Evolutionary conservation across 371 early-diverging fungal genomes (phyloP), one percentile per base, ranked within the genome.

Genomic region (Ecytonucleospora hepatopenaei): DNA sequence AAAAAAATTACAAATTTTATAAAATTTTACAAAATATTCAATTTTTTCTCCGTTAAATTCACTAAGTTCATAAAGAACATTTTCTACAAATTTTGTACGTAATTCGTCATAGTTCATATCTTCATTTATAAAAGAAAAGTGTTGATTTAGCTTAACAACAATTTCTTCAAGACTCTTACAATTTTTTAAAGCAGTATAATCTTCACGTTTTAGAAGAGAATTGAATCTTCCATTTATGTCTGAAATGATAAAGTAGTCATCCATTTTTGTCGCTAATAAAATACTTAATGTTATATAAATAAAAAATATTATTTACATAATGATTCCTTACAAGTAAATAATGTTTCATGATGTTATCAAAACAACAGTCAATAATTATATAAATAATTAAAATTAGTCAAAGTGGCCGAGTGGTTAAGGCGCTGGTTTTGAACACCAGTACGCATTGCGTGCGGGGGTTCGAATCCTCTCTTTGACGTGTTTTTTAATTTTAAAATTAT

Each of bases 1-100:
- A 51, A 79, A 68, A 56, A 79, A 79, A 62, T 73, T 73, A n/a
- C 65, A 53, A 1, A 79, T 71, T 57, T 66, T 67, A 55, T 67
- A 70, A 24, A 28, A 58, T 30, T 77, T 75, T 53, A 65, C 55
- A 49, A 70, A 76, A 54, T 73, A 79, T 27, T 71, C 66, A 2
- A 77, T 31, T 56, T 51, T 17, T 35, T 47, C 55, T 54, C 12
- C 24, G 1, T 62, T 24, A 33, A 56, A 66, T 16, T 70, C 47
- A n/a, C 64, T 57, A 32, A 74, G 54, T 47, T 74, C 74, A 28
- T 60, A 4, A 23, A 59, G 48, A 21, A 74, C 17, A 15, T 61
- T 63, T n/a, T 68, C 56, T 16, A 60, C 48, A 31, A 74, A 53
- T 31, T 51, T 67, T 23, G 48, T 58, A 59, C 53, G 65, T 2